Evolutionary conservation across 176 grass and related monocot genomes (phyloP).

Genomic region (maize (Zea mays)): Zm-B73-REFERENCE-NAM-5.0 NC_050097.1:102435501-102436000

Average conservation of each 20-base stretch:
- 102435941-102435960: too few species aligned
- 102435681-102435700: background rate
- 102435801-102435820: background rate
- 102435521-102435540: background rate
- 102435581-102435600: background rate
- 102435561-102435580: background rate
- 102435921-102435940: background rate
- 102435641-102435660: background rate
- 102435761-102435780: background rate
- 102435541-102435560: background rate
- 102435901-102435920: background rate
- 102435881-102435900: background rate
- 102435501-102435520: too few species aligned
- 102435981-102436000: background rate
- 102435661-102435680: background rate
- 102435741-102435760: background rate
- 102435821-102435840: background rate
- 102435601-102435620: too few species aligned
- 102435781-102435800: background rate
- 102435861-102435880: background rate
- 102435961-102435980: too few species aligned
- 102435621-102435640: too few species aligned
- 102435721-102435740: background rate
- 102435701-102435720: background rate
- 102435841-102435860: background rate